These are phyloP conservation scores for Lasiodiplodia theobromae DNA, from an alignment of 2,329 filamentous ascomycete genomes.

Conservation along the genomic window DNA sequence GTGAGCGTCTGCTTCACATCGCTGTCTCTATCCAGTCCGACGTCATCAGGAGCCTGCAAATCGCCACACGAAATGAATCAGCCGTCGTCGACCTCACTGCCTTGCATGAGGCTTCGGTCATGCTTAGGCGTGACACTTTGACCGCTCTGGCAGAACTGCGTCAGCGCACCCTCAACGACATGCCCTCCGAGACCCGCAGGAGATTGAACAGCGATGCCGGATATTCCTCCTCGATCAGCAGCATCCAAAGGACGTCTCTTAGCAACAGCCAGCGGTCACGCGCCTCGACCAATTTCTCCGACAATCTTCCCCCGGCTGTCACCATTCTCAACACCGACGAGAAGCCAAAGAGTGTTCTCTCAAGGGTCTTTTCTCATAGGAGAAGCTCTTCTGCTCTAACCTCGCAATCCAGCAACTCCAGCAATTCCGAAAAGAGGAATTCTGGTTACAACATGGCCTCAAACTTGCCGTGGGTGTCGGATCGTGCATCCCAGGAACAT, in stretches of 20 bases:
- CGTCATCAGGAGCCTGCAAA: slow-evolving; percentile 48
- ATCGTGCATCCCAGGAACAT: slow-evolving; percentile 15
- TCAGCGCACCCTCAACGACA: slow-evolving; percentile 39
- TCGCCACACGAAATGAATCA: slow-evolving; percentile 44
- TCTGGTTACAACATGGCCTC: slow-evolving; percentile 4
- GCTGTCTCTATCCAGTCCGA: slow-evolving; percentile 50
- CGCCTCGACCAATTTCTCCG: slow-evolving; percentile 23
- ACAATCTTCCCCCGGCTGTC: slow-evolving; percentile 18
- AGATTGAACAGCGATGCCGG: slow-evolving; percentile 22
- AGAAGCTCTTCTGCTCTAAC: slow-evolving; percentile 20
- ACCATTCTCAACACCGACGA: slow-evolving; percentile 20
- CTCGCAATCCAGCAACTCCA: not conserved
- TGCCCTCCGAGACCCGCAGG: not conserved
- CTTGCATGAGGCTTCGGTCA: slow-evolving; percentile 48
- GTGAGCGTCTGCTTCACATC: slow-evolving; percentile 47
- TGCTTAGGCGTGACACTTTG: slow-evolving; percentile 44
- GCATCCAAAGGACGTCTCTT: slow-evolving; percentile 8
- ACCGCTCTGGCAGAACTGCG: slow-evolving; percentile 46
- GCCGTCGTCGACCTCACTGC: slow-evolving; percentile 44
- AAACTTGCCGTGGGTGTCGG: slow-evolving; percentile 19
- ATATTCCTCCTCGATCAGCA: slow-evolving; percentile 11
- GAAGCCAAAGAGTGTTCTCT: slow-evolving; percentile 8
- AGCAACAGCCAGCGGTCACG: slow-evolving; percentile 23
- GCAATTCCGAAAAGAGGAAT: slow-evolving; percentile 22
- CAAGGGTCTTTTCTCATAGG: slow-evolving; percentile 23